Evolutionary conservation across 1,139 yeast genomes (phyloP), one percentile per base, ranked within the genome.

Genomic region (Sugiyamaella castrensis): DNA sequence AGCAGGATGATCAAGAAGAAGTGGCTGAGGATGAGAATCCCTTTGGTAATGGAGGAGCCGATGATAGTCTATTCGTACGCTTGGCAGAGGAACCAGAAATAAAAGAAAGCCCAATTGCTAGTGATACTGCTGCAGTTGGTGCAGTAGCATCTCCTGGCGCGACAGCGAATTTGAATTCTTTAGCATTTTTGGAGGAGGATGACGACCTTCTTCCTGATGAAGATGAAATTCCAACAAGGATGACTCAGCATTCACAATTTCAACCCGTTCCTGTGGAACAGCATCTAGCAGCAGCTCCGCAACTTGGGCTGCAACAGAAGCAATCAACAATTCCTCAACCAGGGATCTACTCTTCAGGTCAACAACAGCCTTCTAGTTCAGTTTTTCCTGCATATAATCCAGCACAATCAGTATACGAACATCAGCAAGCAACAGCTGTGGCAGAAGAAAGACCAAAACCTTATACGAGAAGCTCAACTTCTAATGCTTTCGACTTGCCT

Each of bases 401-500:
- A 10, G 43, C 50, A 12, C 40, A 48, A 24, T 40, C 48, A 16
- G 43, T 43, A 9, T 43, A 51, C 30, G n/a, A n/a, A n/a, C 54
- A 48, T 29, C 54, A 48, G 31, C 43, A 19, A 5, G 5, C 37
- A 29, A 16, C 35, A n/a, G 35, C 30, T 27, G 36, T 15, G 6
- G 24, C n/a, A 9, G 46, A 42, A 15, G 46, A 42, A 2, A 19
- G 36, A 15, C 40, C 45, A 4, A 40, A 29, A 29, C 3, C 24
- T 5, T 37, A 35, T 26, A 13, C 35, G 9, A 27, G 40, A 10
- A 27, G 32, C 9, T 31, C 49, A 29, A 38, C 48, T 8, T 24
- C 53, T 10, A 61, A 60, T 43, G 64, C 65, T 10, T 87, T 86
- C 61, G 96, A 87, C 63, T 81, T 87, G 58, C 96, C 96, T 1